Evolutionary conservation across 2,329 filamentous ascomycete species (phyloP), one percentile per base, ranked within the genome.

Genomic region (Diplodia scrobiculata): DNA sequence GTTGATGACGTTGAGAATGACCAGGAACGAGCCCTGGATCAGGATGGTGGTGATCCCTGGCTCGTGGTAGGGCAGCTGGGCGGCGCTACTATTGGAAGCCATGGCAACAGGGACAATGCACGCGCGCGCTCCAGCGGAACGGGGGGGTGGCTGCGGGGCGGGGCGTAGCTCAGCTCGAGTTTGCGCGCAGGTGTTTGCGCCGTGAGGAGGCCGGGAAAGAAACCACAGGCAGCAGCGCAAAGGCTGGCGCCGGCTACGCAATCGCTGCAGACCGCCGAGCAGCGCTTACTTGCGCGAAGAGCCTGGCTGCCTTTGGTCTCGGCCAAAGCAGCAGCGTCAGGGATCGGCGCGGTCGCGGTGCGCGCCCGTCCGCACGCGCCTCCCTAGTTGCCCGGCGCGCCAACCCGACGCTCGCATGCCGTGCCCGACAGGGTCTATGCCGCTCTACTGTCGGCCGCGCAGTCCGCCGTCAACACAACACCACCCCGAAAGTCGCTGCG

Each of bases 1-100:
- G 68, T 87, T 87, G 67, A 85, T 70, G 5, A 83, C 52, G 69
- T 91, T 91, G 52, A 91, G 81, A 0, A 85, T 73, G 0, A 91
- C 72, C 0, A 91, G 74, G 69, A 92, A 88, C 0, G 86, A 86
- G 0, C 87, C 78, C 4, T 84, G 81, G 51, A 84, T 81, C 1
- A 91, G 80, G 53, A 92, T 83, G 0, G 81, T 83, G 9, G 78
- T 69, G 19, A 91, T 87, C 0, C 75, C 75, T 0, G 88, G 87
- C 70, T 91, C 88, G 66, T 88, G 82, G 72, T 90, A 91, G 0
- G 86, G 79, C 29, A 85, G 68, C 41, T 74, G 74, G 14, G 72
- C 69, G 63, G 65, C 54, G 48, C 51, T 63, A 38, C 10, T 63
- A 38, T 5, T 29, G 21, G 25, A 17, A 60, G 66, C 63, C 55